phyloP scores from a whole-genome alignment of 805 yeast genomes.

The Pichia phayaonensis region DNA sequence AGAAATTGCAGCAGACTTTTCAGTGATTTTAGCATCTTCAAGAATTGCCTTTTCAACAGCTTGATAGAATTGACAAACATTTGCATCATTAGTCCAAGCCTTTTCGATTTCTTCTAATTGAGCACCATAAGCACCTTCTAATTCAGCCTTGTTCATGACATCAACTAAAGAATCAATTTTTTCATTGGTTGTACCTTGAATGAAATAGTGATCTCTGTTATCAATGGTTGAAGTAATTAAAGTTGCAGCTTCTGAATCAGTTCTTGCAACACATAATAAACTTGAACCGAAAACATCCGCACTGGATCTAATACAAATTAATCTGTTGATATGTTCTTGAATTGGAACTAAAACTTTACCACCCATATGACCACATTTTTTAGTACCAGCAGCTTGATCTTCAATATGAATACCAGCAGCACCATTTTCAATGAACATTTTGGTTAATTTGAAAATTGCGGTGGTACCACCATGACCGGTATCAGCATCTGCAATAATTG shows the following conservation, averaged over 20 bases:
- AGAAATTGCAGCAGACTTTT: slow-evolving; percentile 56
- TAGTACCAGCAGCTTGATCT: slow-evolving; percentile 98
- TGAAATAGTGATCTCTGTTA: slow-evolving; percentile 86
- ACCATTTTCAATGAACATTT: slow-evolving; percentile 94
- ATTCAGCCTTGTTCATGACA: slow-evolving; percentile 77
- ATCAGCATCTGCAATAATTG: slow-evolving; percentile 95
- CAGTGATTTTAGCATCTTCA: slow-evolving; percentile 40
- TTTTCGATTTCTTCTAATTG: slow-evolving; percentile 66
- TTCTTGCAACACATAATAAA: slow-evolving; percentile 84
- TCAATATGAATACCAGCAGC: slow-evolving; percentile 99
- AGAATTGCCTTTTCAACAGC: slow-evolving; percentile 83
- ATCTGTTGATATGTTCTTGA: slow-evolving; percentile 93
- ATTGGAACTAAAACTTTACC: slow-evolving; percentile 97
- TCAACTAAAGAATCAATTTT: slow-evolving; percentile 64
- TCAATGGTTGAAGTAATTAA: slow-evolving; percentile 90
- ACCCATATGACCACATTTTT: slow-evolving; percentile 99
- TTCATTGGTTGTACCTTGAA: slow-evolving; percentile 88
- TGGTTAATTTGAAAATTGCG: slow-evolving; percentile 90
- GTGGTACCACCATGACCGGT: slow-evolving; percentile 99
- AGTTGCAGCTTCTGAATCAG: slow-evolving; percentile 97
- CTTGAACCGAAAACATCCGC: slow-evolving; percentile 91
- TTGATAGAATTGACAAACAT: slow-evolving; percentile 81
- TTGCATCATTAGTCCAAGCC: slow-evolving; percentile 78
- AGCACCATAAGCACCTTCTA: slow-evolving; percentile 61
- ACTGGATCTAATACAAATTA: slow-evolving; percentile 88